Base-by-base conservation (phyloP, 1,139 yeast species). In the Geotrichum carabidarum region DNA sequence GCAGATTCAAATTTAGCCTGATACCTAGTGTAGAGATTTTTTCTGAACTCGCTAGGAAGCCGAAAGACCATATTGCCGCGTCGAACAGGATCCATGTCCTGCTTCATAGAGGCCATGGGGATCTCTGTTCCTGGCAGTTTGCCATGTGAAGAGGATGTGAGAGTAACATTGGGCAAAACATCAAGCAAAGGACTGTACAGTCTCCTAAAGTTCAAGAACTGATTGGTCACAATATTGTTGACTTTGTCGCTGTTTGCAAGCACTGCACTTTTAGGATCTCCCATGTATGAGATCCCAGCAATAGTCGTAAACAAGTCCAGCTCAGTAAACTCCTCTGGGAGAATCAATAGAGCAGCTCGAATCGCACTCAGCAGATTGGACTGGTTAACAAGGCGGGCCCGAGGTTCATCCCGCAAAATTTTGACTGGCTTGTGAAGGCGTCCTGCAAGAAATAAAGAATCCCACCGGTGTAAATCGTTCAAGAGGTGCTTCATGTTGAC, bases 241-340 rank as follows among this genome's bases (percentile, higher is more conserved):
- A 91, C 86, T 69, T 93, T 93, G 64, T 84, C 77, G 8, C 97
- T 97, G 68, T 93, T 88, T 69, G 94, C 99, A 2, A 95, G 95
- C 45, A 90, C 75, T 44, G 79, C 74, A 81, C 89, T 85, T 61
- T 99, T 78, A 37, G 91, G 84, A 68, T 93, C 99, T 14, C 99
- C 99, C 70, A 84, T 73, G 68, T 93, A 94, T 18, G 96, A 87
- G 17, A 94, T 71, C n/a, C 82, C 81, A 0, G 98, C 85, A 50
- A 93, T 85, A 59, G 83, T 83, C 63, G 80, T 82, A 71, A 84
- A 93, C 48, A 94, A 76, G 46, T 84, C 80, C 12, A 72, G 70
- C 64, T 86, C 94, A 35, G 81, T 76, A 61, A 86, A 80, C 50
- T 68, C 64, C 36, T 75, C 73, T 9, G 78, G 77, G 30, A 87